Evolutionary conservation across 495 filamentous ascomycete species (phyloP).

Genomic region (Neurospora pannonica): DNA sequence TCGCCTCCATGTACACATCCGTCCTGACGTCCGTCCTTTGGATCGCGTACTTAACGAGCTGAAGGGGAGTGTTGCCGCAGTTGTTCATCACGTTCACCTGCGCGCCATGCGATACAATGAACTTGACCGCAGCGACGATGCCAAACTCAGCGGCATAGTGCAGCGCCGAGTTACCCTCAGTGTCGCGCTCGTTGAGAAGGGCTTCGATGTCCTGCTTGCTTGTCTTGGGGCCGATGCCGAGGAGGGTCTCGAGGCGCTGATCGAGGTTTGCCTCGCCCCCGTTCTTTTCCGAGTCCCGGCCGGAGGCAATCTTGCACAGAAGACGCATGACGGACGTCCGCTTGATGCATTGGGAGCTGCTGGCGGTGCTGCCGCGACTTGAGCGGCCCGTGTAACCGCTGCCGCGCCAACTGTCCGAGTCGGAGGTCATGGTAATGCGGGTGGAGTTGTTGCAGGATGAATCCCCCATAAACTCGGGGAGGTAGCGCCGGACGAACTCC

Average conservation of each 20-base stretch:
- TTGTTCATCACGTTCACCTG: slow-evolving; percentile 26
- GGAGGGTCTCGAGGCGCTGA: slow-evolving; percentile 11
- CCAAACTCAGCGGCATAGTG: slow-evolving; percentile 28
- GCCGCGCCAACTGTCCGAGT: slow-evolving; percentile 12
- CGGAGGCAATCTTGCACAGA: slow-evolving; percentile 15
- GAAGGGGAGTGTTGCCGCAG: slow-evolving; percentile 26
- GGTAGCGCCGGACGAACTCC: slow-evolving; percentile 25
- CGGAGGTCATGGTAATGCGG: slow-evolving; percentile 15
- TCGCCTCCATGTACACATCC: slow-evolving; percentile 27
- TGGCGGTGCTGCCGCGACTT: slow-evolving; percentile 12
- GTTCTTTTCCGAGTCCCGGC: slow-evolving; percentile 12
- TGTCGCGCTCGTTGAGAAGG: slow-evolving; percentile 21
- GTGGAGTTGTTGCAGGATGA: slow-evolving; percentile 19
- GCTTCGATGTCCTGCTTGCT: slow-evolving; percentile 10
- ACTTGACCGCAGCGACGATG: slow-evolving; percentile 21
- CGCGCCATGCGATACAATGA: slow-evolving; percentile 14
- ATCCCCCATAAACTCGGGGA: slow-evolving; percentile 19
- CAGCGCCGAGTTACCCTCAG: slow-evolving; percentile 24
- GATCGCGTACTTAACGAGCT: slow-evolving; percentile 27
- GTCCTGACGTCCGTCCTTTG: slow-evolving; percentile 26
- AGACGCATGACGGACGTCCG: slow-evolving; percentile 23
- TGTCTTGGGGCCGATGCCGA: slow-evolving; percentile 11
- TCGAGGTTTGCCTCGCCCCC: slow-evolving; percentile 7
- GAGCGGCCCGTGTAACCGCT: slow-evolving; percentile 11
- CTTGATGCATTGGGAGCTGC: slow-evolving; percentile 14